Evolutionary conservation across 495 filamentous ascomycete genomes (phyloP), one percentile per base, ranked within the genome.

Genomic region (Parmelia sp.): DNA sequence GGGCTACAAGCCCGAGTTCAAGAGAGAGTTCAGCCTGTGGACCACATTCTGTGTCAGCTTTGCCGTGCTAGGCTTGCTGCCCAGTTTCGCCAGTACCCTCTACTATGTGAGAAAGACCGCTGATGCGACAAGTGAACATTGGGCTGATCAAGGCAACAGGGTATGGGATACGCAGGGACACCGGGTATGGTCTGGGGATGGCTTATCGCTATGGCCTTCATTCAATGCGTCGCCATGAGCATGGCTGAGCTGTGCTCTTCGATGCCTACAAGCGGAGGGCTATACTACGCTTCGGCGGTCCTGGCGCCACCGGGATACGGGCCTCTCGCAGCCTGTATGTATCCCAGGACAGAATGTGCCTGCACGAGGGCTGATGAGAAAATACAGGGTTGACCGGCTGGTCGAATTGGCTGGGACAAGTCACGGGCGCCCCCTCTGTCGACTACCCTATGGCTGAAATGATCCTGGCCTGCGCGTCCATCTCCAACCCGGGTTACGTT

Each of bases 171-270:
- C 76, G 89, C 89, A 25, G 88, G 89, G 15, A 89, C 87, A 2
- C 88, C 84, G 17, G 88, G 87, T n/a, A 91, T 91, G 87, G 86
- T 86, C 3, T 91, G 89, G 89, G 89, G 89, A 23, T 92, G 89
- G 88, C 75, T 92, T 39, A 78, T 91, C 61, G 86, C 86, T 31
- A 88, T 90, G 80, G 58, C 86, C 19, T 90, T 89, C 61, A 90
- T 92, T 58, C 83, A 90, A 71, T 88, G 84, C 70, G 82, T 91
- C 64, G 87, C 86, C 8, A 79, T 83, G 76, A 76, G 79, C 44
- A 87, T 88, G 85, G 85, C 84, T 1, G 86, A 88, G 72, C 74
- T 88, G 21, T 87, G 85, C 70, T 84, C 79, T 6, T 83, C 83
- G 37, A 88, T 88, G 86, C 85, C 84, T 19, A 89, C 87, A 6